Base-by-base conservation (phyloP, 345 rosid genomes). In the Populus simonii region DNA sequence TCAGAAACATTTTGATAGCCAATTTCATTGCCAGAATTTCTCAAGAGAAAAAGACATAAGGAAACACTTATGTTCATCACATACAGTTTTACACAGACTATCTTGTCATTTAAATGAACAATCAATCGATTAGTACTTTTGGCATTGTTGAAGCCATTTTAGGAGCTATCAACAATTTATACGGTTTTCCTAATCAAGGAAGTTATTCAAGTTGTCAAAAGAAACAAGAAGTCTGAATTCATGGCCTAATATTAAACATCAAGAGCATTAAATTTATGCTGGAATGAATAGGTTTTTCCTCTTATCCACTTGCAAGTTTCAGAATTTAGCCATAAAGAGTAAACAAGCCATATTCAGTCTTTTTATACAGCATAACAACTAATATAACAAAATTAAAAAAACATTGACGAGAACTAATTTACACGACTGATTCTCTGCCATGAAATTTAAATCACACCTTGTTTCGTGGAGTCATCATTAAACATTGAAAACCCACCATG, bases 401-500 rank as follows among this genome's bases (percentile, higher is more conserved):
- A 35, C 11, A 17, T 31, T 66, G 3, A 33, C 35, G 39, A 18
- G 23, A 27, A 33, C 5, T 3, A 10, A 20, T 8, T 55, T 33
- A 68, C 61, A 41, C 8, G 27, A 13, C 68, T 6, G 57, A 43
- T 57, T 39, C 31, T 1, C 36, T 16, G 17, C 9, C 59, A 53
- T 53, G 59, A 53, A 53, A 53, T 8, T 53, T 53, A n/a, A n/a
- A n/a, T 27, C 63, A 57, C 73, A 86, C 89, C 87, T 82, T 78
- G 81, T 20, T 66, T 76, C 63, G 55, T 66, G 41, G 49, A 72
- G 80, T 8, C 23, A 66, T 25, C 53, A 76, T 7, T 35, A 65
- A 74, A 31, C 8, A 63, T 16, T 13, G 75, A 76, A 70, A 38
- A 11, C 61, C 36, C 45, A 67, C 33, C 41, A 20, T 43, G 63